phyloP scores from a whole-genome alignment of 495 filamentous ascomycete species.

The Daldinia decipiens region DNA sequence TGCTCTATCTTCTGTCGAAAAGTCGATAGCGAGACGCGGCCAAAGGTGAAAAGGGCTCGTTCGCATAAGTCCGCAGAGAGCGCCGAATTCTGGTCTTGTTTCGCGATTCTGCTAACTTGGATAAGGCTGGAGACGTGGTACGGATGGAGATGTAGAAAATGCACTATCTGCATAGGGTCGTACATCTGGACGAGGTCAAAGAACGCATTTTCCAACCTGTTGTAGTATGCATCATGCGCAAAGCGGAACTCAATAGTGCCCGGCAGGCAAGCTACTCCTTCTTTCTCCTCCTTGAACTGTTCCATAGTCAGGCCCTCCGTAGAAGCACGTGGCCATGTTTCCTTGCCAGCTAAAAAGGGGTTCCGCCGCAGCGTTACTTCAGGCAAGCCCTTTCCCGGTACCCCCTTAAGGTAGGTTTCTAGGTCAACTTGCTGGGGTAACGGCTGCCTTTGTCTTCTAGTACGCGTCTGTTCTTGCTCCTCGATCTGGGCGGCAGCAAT shows the following conservation, averaged over 20 bases:
- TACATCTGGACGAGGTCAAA: slow-evolving; percentile 80
- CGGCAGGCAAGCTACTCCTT: slow-evolving; percentile 6
- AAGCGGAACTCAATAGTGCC: slow-evolving; percentile 74
- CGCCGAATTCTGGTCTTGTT: slow-evolving; percentile 86
- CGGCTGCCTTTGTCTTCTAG: slow-evolving; percentile 58
- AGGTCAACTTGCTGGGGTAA: slow-evolving; percentile 69
- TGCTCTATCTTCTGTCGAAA: slow-evolving; percentile 79
- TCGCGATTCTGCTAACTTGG: slow-evolving; percentile 90
- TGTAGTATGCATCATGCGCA: slow-evolving; percentile 79
- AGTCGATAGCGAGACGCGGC: slow-evolving; percentile 80
- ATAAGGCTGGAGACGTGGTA: slow-evolving; percentile 95
- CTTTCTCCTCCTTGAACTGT: slow-evolving; percentile 61
- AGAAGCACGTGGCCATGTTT: slow-evolving; percentile 85
- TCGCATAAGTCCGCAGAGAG: slow-evolving; percentile 89
- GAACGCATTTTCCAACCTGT: slow-evolving; percentile 79
- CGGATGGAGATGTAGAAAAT: slow-evolving; percentile 55
- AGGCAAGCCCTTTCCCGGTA: slow-evolving; percentile 70
- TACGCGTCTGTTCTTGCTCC: slow-evolving; percentile 58
- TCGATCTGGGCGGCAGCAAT: slow-evolving; percentile 70
- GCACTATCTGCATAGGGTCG: slow-evolving; percentile 73
- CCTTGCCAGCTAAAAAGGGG: slow-evolving; percentile 86
- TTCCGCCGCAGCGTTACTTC: slow-evolving; percentile 79
- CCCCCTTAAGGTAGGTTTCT: slow-evolving; percentile 73
- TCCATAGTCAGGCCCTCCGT: slow-evolving; percentile 89
- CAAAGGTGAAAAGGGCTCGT: slow-evolving; percentile 91